These are phyloP conservation scores for Chenopodium berlandieri DNA, from an alignment of 148 eudicot species.

Conservation along the genomic window DNA sequence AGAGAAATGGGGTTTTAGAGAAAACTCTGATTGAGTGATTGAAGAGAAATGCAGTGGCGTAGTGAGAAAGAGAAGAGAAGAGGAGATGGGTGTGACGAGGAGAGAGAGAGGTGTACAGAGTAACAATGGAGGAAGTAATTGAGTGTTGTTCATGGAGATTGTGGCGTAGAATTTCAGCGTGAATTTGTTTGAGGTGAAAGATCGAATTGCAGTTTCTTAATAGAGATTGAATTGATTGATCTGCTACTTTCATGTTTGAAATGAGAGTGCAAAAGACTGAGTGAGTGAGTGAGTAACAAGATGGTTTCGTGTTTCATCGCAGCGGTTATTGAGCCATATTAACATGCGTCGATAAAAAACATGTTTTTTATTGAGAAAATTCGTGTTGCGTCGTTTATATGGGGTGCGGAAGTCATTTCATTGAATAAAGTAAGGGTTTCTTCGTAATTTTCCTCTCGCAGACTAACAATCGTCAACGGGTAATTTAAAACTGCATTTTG, in stretches of 20 bases:
- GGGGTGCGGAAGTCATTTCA: too few relatives aligned
- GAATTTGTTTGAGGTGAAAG: slow-evolving; percentile 33
- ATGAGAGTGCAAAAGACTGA: background rate
- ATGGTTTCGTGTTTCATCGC: too few relatives aligned
- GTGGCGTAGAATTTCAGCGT: slow-evolving; percentile 26
- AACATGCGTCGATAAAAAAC: too few relatives aligned
- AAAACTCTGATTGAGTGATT: slow-evolving; percentile 29
- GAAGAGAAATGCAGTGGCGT: slow-evolving; percentile 16
- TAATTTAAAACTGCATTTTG: too few relatives aligned
- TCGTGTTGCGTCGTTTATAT: too few relatives aligned
- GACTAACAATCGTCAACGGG: too few relatives aligned
- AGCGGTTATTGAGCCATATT: too few relatives aligned
- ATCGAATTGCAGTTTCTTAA: slow-evolving; percentile 31
- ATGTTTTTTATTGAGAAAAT: too few relatives aligned
- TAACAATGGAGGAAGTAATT: slow-evolving; percentile 20
- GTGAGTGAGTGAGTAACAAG: too few relatives aligned
- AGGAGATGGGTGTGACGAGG: slow-evolving; percentile 21
- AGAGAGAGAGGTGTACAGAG: slow-evolving; percentile 30
- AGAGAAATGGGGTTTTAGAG: slow-evolving; percentile 33
- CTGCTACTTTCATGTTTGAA: slow-evolving; percentile 21
- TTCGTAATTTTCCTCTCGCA: too few relatives aligned
- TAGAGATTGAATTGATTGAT: background rate
- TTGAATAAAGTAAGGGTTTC: too few relatives aligned
- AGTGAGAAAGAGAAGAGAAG: slow-evolving; percentile 20
- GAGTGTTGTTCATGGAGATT: slow-evolving; percentile 21